Evolutionary conservation across 768 basidiomycete species (phyloP).

Genomic region (Psilocybe sp.): DNA sequence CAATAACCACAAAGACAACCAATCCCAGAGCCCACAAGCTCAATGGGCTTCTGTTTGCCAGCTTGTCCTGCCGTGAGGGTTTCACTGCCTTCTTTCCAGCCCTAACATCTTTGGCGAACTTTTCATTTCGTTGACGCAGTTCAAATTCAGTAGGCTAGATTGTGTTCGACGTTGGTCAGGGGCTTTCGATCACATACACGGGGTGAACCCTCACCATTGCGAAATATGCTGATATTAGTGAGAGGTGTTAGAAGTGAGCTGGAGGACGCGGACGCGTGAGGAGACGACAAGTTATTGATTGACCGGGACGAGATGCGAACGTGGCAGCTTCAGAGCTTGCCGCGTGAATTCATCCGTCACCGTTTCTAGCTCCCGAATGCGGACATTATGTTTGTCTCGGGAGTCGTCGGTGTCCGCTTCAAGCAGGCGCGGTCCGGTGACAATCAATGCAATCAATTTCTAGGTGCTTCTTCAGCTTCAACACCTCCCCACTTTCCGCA

Average conservation of each 20-base stretch:
- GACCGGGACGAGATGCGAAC: conserved; percentile 17
- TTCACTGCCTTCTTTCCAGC: conserved; percentile 76
- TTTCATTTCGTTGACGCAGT: conserved; percentile 74
- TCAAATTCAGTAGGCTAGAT: conserved; percentile 78
- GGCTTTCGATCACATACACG: too few relatives aligned
- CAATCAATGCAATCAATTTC: background rate
- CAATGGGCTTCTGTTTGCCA: conserved; percentile 73
- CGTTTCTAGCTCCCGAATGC: conserved; percentile 8
- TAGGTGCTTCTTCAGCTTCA: background rate
- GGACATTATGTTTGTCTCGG: conserved; percentile 1
- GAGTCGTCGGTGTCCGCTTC: background rate
- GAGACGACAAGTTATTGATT: conserved; percentile 8
- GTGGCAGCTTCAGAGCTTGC: conserved; percentile 17
- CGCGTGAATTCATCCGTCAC: conserved; percentile 6
- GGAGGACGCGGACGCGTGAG: conserved; percentile 13
- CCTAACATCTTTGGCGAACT: conserved; percentile 73
- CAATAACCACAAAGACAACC: conserved; percentile 75
- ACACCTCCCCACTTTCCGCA: background rate
- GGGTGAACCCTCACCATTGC: conserved; percentile 25
- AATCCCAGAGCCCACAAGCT: conserved; percentile 70
- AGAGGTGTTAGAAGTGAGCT: conserved; percentile 1
- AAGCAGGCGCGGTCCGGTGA: background rate
- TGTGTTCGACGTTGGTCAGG: background rate
- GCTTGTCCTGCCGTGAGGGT: conserved; percentile 66
- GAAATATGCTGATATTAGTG: conserved; percentile 4